Conservation (phyloP, 2,329 filamentous ascomycete genomes). For the Cadophora luteo-olivacea region DNA sequence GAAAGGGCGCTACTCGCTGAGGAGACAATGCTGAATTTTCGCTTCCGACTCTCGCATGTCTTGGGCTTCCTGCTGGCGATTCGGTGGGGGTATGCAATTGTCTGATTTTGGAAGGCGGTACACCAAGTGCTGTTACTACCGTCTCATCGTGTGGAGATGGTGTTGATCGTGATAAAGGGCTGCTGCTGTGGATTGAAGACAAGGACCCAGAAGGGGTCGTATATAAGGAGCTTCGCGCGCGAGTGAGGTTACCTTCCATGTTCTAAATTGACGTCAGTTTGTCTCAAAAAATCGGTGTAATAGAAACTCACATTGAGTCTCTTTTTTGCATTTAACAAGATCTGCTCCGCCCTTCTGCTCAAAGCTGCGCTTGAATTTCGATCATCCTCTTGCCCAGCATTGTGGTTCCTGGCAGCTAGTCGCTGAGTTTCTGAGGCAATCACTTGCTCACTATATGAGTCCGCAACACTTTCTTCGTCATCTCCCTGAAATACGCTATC, state of each 20-base stretch:
- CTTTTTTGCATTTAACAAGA: slow-evolving; percentile 90
- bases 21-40: slow-evolving; percentile 61
- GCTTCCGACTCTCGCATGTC: slow-evolving; percentile 67
- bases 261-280: slow-evolving; percentile 59
- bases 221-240: slow-evolving; percentile 74
- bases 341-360: slow-evolving; percentile 85
- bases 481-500: slow-evolving; percentile 72
- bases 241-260: slow-evolving; percentile 90
- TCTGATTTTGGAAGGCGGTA: slow-evolving; percentile 38
- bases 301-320: slow-evolving; percentile 74
- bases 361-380: slow-evolving; percentile 75
- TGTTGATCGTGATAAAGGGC: slow-evolving; percentile 46
- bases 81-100: slow-evolving; percentile 34
- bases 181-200: slow-evolving; percentile 49
- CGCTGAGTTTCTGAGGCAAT: slow-evolving; percentile 40
- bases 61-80: slow-evolving; percentile 47
- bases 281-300: neutral
- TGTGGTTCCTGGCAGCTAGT: slow-evolving; percentile 36
- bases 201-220: slow-evolving; percentile 56
- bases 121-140: slow-evolving; percentile 31
- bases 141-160: slow-evolving; percentile 41
- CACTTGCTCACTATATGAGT: slow-evolving; percentile 44
- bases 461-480: slow-evolving; percentile 68
- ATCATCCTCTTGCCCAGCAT: slow-evolving; percentile 58
- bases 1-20: slow-evolving; percentile 50